Percentiles rank a stretch among this genome's conserved stretches.
These are phyloP conservation scores for Serendipita sp. DNA, from an alignment of 768 basidiomycete species.

Conservation along the genomic window DNA sequence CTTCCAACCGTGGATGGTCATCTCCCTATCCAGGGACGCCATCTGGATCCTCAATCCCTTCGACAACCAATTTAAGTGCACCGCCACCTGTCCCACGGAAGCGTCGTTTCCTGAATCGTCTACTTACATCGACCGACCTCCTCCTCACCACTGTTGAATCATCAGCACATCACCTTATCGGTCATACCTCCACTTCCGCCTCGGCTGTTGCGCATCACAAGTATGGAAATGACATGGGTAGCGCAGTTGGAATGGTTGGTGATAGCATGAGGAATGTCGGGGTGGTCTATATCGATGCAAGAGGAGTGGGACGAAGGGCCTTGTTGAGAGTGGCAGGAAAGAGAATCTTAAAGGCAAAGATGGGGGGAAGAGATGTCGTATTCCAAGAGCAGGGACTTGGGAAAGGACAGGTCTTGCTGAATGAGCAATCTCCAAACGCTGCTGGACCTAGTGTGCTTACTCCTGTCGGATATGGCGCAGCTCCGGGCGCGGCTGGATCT, in stretches of 20 bases:
- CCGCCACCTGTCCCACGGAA: constrained; percentile 11
- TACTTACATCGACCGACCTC: constrained; percentile 49
- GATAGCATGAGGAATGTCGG: constrained; percentile 56
- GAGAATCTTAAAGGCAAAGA: constrained; percentile 35
- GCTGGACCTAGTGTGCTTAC: not conserved
- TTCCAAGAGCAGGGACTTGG: constrained; percentile 7
- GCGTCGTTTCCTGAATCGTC: constrained; percentile 22
- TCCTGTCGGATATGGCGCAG: not conserved
- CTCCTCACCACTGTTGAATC: constrained; percentile 49
- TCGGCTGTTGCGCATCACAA: constrained; percentile 41
- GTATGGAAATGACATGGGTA: constrained; percentile 42
- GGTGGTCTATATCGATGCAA: constrained; percentile 61
- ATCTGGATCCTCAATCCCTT: not conserved
- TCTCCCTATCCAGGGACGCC: not conserved
- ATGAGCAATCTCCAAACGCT: not conserved
- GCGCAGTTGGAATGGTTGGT: constrained; percentile 41
- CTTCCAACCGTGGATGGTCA: not conserved
- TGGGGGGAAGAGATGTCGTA: constrained; percentile 16
- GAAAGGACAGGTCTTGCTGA: constrained; percentile 5
- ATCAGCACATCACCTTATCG: constrained; percentile 36
- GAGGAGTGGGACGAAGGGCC: constrained; percentile 54
- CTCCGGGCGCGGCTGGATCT: not conserved
- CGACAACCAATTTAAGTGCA: not conserved
- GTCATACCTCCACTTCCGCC: constrained; percentile 32
- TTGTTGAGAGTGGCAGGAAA: constrained; percentile 47